Percentiles rank a stretch among this genome's conserved stretches.
Conservation (phyloP, 1,284 basidiomycete species). For the Papiliotrema laurentii region DNA sequence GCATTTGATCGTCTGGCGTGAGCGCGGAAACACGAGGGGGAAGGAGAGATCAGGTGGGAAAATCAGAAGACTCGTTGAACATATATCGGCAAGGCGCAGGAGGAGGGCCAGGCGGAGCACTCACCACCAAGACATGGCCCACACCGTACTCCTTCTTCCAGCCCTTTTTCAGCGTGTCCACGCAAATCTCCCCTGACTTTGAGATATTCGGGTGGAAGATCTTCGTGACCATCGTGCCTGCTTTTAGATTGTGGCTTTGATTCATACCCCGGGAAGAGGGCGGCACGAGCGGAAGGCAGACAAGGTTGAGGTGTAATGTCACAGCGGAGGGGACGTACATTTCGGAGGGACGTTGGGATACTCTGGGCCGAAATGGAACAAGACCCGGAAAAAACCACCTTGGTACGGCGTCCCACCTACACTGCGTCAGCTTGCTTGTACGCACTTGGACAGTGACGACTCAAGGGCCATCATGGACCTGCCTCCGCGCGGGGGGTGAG, state of each 20-base stretch:
- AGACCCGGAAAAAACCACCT: constrained; percentile 82
- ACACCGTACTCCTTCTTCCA: constrained; percentile 93
- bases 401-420: constrained; percentile 85
- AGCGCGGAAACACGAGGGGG: background rate
- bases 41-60: background rate
- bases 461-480: background rate
- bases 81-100: too few species aligned
- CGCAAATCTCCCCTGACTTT: constrained; percentile 84
- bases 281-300: background rate
- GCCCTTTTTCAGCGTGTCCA: constrained; percentile 94
- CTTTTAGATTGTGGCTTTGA: too few species aligned
- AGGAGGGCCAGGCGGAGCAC: too few species aligned
- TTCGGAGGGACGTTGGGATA: constrained; percentile 87
- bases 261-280: too few species aligned
- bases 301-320: background rate
- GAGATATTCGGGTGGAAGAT: constrained; percentile 98
- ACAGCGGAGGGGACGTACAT: constrained; percentile 56
- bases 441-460: too few species aligned
- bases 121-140: constrained; percentile 71
- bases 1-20: constrained; percentile 70
- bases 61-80: background rate
- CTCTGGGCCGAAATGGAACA: constrained; percentile 77
- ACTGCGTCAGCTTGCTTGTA: background rate
- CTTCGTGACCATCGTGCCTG: constrained; percentile 84
- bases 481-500: background rate